Evolutionary conservation across 2,329 filamentous ascomycete genomes (phyloP).

Genomic region (Daldinia sp.): DNA sequence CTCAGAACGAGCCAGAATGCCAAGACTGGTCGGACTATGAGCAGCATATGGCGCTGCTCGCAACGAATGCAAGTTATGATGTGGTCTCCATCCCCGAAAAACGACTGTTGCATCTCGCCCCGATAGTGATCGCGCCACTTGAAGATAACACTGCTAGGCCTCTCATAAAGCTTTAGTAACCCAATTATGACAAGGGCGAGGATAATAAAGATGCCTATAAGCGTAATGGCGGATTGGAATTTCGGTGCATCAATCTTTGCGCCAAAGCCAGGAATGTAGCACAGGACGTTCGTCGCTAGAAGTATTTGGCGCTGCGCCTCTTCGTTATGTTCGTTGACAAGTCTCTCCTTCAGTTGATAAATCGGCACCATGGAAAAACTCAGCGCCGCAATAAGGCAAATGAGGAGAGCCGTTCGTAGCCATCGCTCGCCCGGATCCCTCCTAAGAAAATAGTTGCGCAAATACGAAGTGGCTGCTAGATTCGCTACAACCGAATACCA

Average conservation of each 20-base stretch:
- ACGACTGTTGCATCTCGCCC: slow-evolving; percentile 36
- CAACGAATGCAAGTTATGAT: slow-evolving; percentile 41
- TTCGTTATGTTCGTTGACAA: slow-evolving; percentile 31
- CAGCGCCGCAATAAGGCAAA: slow-evolving; percentile 33
- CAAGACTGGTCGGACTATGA: slow-evolving; percentile 38
- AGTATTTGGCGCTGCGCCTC: slow-evolving; percentile 27
- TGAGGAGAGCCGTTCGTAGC: slow-evolving; percentile 35
- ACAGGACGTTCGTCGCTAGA: slow-evolving; percentile 35
- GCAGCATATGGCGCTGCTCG: slow-evolving; percentile 40
- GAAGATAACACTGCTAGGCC: slow-evolving; percentile 32
- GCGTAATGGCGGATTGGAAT: slow-evolving; percentile 20
- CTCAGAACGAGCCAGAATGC: slow-evolving; percentile 41
- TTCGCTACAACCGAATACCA: slow-evolving; percentile 43
- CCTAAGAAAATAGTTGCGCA: slow-evolving; percentile 36
- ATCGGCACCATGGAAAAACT: slow-evolving; percentile 41
- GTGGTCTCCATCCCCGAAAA: slow-evolving; percentile 26
- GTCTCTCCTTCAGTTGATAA: slow-evolving; percentile 33
- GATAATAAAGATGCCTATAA: slow-evolving; percentile 27
- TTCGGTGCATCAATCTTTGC: slow-evolving; percentile 24
- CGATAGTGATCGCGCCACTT: slow-evolving; percentile 39
- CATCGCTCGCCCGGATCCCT: slow-evolving; percentile 34
- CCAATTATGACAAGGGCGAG: slow-evolving; percentile 18
- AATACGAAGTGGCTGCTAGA: slow-evolving; percentile 35
- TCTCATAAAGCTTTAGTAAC: slow-evolving; percentile 32
- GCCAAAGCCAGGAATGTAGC: slow-evolving; percentile 37